Evolutionary conservation across 1,284 basidiomycete species (phyloP).

Genomic region (Pseudomicrostroma phylloplanum): DNA sequence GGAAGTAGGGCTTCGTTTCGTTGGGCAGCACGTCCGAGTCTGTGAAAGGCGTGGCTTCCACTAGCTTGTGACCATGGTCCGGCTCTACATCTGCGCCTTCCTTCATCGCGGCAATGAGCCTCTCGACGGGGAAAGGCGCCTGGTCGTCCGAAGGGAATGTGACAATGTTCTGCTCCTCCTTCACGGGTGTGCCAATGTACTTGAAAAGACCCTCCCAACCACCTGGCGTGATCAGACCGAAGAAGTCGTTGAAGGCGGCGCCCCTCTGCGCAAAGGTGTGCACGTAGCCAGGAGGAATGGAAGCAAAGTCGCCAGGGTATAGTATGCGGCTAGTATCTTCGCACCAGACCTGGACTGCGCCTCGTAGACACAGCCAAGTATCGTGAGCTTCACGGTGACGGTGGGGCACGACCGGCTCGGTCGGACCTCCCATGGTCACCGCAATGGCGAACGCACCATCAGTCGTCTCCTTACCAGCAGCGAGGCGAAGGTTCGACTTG

Average conservation of each 20-base stretch:
- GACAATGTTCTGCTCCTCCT: background rate
- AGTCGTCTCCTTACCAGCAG: background rate
- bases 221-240: background rate
- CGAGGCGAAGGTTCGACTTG: background rate
- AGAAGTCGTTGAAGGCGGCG: conserved; percentile 2
- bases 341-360: conserved; percentile 3
- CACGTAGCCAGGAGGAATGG: background rate
- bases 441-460: conserved; percentile 3
- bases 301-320: conserved; percentile 2
- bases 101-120: background rate
- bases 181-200: background rate
- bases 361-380: conserved; percentile 7
- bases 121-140: conserved; percentile 1
- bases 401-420: conserved; percentile 5
- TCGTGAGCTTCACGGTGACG: conserved; percentile 4
- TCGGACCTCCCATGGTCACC: background rate
- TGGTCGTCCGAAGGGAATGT: background rate
- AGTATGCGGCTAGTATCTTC: background rate
- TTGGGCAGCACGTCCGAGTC: background rate
- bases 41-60: background rate
- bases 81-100: background rate
- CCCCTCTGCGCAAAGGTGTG: conserved; percentile 3
- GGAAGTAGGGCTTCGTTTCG: conserved; percentile 3
- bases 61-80: background rate
- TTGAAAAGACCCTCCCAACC: conserved; percentile 2